These are phyloP conservation scores for Ustilago curta DNA, from an alignment of 1,284 basidiomycete genomes.

Conservation along the genomic window DNA sequence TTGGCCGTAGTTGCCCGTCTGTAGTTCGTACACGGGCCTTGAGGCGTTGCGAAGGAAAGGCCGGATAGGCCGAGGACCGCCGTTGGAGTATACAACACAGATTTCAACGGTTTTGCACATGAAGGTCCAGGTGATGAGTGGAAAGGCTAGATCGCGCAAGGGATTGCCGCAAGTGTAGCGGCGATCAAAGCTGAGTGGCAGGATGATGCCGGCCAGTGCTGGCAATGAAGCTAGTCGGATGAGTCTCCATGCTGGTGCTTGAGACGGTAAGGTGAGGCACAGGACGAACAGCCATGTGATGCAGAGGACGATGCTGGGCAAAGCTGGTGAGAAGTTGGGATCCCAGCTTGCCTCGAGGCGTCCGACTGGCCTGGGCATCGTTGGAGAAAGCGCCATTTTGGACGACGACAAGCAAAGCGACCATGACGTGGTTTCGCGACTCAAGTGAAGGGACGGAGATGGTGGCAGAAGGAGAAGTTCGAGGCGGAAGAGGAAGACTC, in stretches of 20 bases:
- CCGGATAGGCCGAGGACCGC: slow-evolving; percentile 33
- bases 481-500: neutral
- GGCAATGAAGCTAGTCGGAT: slow-evolving; percentile 38
- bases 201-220: slow-evolving; percentile 1
- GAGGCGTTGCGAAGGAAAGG: slow-evolving; percentile 18
- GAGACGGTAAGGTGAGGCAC: slow-evolving; percentile 31
- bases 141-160: slow-evolving; percentile 32
- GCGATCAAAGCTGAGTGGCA: slow-evolving; percentile 23
- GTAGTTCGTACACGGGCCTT: slow-evolving; percentile 15
- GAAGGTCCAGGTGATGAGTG: slow-evolving; percentile 36
- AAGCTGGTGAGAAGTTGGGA: slow-evolving; percentile 30
- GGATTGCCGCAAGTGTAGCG: slow-evolving; percentile 36
- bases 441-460: neutral
- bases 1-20: slow-evolving; percentile 9
- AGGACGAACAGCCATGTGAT: slow-evolving; percentile 36
- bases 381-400: slow-evolving; percentile 10
- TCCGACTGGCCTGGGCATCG: neutral
- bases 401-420: neutral
- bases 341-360: slow-evolving; percentile 31
- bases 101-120: slow-evolving; percentile 37
- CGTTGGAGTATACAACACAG: slow-evolving; percentile 24
- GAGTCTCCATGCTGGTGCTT: slow-evolving; percentile 14
- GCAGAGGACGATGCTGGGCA: slow-evolving; percentile 18
- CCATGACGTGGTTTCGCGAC: neutral
- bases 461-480: neutral